These are phyloP conservation scores for Phaseolus coccineus DNA, from an alignment of 331 rosid genomes.

Conservation along the genomic window DNA sequence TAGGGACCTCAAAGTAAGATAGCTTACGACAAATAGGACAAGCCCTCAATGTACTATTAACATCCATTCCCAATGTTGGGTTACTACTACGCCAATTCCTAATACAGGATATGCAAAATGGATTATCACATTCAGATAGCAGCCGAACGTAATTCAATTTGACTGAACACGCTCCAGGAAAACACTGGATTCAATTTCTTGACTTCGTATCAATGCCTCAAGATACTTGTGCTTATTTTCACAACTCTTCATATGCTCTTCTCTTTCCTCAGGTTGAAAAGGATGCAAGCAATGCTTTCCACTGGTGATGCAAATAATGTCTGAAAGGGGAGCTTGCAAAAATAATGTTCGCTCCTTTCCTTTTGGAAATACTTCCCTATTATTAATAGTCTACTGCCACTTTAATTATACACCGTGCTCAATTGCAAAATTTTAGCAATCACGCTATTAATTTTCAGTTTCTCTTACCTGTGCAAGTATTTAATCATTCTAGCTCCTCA, in stretches of 20 bases:
- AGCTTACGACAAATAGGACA: conserved; percentile 97
- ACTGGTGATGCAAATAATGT: conserved; percentile 46
- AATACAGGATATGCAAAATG: conserved; percentile 94
- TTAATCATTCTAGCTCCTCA: conserved; percentile 2
- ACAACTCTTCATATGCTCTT: conserved; percentile 77
- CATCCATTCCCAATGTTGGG: conserved; percentile 88
- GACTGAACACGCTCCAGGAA: conserved; percentile 94
- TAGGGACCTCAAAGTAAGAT: conserved; percentile 93
- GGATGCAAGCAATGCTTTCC: conserved; percentile 95
- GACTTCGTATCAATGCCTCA: conserved; percentile 85
- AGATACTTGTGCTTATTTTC: conserved; percentile 79
- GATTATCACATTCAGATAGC: conserved; percentile 95
- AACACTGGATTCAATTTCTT: conserved; percentile 97
- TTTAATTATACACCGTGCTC: background rate
- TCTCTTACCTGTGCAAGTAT: background rate
- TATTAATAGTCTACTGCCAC: conserved; percentile 14
- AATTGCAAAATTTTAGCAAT: background rate
- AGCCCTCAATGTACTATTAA: conserved; percentile 86
- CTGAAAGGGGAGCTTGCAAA: no score
- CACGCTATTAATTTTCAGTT: background rate
- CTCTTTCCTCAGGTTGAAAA: conserved; percentile 80
- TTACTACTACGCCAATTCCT: conserved; percentile 98
- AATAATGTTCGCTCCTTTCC: background rate
- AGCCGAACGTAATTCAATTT: conserved; percentile 89
- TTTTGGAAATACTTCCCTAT: conserved; percentile 2